Percentiles rank a stretch among this genome's conserved stretches.
Evolutionary conservation across 257 asterid genomes (phyloP).

Genomic region (Nemophila menziesii): DNA sequence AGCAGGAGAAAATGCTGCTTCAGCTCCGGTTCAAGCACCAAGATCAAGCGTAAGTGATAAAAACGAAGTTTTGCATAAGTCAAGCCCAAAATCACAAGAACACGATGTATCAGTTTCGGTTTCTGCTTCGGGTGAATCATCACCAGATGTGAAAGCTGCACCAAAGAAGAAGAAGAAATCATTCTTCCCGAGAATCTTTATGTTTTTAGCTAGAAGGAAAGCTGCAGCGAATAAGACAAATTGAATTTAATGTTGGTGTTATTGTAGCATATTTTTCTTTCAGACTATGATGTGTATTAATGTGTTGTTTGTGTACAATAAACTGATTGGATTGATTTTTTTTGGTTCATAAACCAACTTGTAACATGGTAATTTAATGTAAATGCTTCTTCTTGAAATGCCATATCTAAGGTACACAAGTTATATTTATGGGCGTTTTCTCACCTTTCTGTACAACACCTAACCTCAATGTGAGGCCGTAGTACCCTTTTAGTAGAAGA

Average conservation of each 20-base stretch:
- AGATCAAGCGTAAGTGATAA: constrained; percentile 28
- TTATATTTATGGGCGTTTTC: too few species aligned
- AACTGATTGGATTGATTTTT: not conserved
- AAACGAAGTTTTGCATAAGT: constrained; percentile 20
- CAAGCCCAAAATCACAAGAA: constrained; percentile 33
- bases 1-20: constrained; percentile 33
- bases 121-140: constrained; percentile 45
- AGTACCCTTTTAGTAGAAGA: too few species aligned
- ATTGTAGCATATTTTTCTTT: not conserved
- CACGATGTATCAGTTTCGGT: too few species aligned
- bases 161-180: constrained; percentile 55
- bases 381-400: constrained; percentile 1
- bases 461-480: too few species aligned
- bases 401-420: not conserved
- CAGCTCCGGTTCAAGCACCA: constrained; percentile 17
- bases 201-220: constrained; percentile 40
- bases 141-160: constrained; percentile 23
- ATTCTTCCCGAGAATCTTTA: constrained; percentile 41
- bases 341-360: not conserved
- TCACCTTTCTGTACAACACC: too few species aligned
- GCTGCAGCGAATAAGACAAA: constrained; percentile 20
- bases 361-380: not conserved
- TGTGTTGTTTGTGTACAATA: not conserved
- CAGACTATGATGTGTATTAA: not conserved
- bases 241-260: constrained; percentile 2